Evolutionary conservation across 1,139 yeast genomes (phyloP).

Genomic region (Insectozyma bohioensis): DNA sequence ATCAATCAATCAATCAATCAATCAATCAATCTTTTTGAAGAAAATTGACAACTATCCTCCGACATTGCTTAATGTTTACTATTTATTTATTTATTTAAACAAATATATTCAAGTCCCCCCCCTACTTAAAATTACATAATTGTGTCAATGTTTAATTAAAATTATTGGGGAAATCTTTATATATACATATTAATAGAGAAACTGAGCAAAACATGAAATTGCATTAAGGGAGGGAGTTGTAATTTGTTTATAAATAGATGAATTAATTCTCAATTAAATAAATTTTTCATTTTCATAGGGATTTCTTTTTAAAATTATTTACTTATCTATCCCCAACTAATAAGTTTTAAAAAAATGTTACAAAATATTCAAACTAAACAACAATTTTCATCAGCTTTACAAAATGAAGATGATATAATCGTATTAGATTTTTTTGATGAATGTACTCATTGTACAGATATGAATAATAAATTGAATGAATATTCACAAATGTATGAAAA

Average conservation of each 20-base stretch:
- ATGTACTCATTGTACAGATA: constrained; percentile 14
- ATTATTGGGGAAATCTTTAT: too few species aligned
- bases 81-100: too few species aligned
- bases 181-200: too few species aligned
- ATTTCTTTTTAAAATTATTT: too few species aligned
- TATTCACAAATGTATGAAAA: constrained; percentile 11
- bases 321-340: too few species aligned
- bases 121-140: constrained; percentile 2
- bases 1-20: too few species aligned
- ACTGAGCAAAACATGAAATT: neutral
- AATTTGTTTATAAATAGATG: neutral
- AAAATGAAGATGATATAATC: constrained; percentile 12
- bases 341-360: constrained; percentile 8
- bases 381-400: constrained; percentile 14
- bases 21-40: too few species aligned
- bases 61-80: too few species aligned
- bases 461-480: constrained; percentile 15
- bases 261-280: neutral
- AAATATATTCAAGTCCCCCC: too few species aligned
- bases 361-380: constrained; percentile 13
- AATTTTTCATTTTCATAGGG: too few species aligned
- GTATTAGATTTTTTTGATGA: constrained; percentile 16
- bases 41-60: too few species aligned
- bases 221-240: neutral
- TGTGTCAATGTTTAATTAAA: too few species aligned